Conservation (phyloP, 352 stramenopile species). For the Phytophthora palmivora region DNA sequence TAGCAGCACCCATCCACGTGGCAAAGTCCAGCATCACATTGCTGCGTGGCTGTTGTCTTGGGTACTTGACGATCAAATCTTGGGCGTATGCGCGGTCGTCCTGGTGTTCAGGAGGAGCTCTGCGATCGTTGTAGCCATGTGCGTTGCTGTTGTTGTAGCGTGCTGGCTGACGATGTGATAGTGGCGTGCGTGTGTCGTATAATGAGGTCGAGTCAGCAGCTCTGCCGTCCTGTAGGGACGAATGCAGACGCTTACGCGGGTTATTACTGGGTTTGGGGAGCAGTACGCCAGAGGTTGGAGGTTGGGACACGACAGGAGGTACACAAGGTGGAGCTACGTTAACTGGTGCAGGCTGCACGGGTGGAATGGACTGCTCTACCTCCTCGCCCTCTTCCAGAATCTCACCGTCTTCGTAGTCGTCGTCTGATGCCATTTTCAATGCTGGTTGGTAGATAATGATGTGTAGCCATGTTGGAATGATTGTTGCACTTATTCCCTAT, state of each 20-base stretch:
- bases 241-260: constrained; percentile 30
- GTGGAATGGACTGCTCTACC: constrained; percentile 12
- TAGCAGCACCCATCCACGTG: constrained; percentile 66
- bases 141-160: constrained; percentile 16
- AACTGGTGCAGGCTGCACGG: not conserved
- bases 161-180: constrained; percentile 26
- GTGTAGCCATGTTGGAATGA: too few species aligned
- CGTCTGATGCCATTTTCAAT: constrained; percentile 38
- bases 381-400: constrained; percentile 77
- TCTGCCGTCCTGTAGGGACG: constrained; percentile 8
- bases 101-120: constrained; percentile 23
- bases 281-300: constrained; percentile 10
- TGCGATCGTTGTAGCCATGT: constrained; percentile 22
- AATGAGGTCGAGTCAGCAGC: not conserved
- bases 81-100: constrained; percentile 59
- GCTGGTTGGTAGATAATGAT: constrained; percentile 13
- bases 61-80: constrained; percentile 74
- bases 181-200: constrained; percentile 28
- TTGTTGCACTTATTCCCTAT: too few species aligned
- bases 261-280: constrained; percentile 19
- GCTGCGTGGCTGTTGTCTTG: constrained; percentile 64
- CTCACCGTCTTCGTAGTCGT: constrained; percentile 77
- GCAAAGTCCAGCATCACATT: constrained; percentile 79
- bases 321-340: not conserved
- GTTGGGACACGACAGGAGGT: constrained; percentile 1